Evolutionary conservation across 352 stramenopile genomes (phyloP).

Genomic region (Hyaloperonospora brassicae): DNA sequence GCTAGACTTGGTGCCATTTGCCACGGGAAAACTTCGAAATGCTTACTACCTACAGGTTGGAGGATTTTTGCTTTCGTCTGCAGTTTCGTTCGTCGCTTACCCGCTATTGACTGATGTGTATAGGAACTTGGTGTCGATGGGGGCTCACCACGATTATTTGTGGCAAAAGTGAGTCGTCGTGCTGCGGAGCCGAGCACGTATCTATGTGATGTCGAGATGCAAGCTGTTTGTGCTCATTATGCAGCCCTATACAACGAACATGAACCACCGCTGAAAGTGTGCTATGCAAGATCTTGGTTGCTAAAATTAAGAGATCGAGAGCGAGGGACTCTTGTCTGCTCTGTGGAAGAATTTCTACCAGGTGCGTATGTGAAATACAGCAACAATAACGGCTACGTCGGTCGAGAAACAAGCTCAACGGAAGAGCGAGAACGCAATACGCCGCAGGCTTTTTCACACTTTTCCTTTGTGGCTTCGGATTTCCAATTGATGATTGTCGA

Average conservation of each 20-base stretch:
- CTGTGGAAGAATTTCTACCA: slow-evolving; percentile 67
- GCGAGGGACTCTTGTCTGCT: slow-evolving; percentile 54
- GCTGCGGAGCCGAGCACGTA: slow-evolving; percentile 62
- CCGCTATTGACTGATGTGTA: background rate
- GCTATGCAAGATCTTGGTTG: slow-evolving; percentile 72
- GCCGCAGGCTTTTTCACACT: slow-evolving; percentile 78
- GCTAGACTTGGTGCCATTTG: slow-evolving; percentile 71
- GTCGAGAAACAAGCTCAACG: slow-evolving; percentile 66
- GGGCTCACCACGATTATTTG: slow-evolving; percentile 34
- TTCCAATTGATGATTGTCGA: slow-evolving; percentile 83
- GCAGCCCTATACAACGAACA: slow-evolving; percentile 82
- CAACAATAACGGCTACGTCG: slow-evolving; percentile 82
- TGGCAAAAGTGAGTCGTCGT: slow-evolving; percentile 71
- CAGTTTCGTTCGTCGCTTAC: background rate
- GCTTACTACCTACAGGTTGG: slow-evolving; percentile 64
- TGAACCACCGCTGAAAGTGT: slow-evolving; percentile 72
- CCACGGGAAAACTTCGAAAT: slow-evolving; percentile 70
- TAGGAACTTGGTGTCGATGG: slow-evolving; percentile 34
- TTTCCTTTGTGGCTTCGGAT: slow-evolving; percentile 78
- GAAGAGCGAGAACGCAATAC: slow-evolving; percentile 81
- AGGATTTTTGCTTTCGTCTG: background rate
- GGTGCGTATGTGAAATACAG: slow-evolving; percentile 84
- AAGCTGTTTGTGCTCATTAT: slow-evolving; percentile 82
- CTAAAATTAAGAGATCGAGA: slow-evolving; percentile 58
- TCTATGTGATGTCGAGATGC: slow-evolving; percentile 84